Base-by-base conservation (phyloP, 139 green algal genomes). In the Auxenochlorella protothecoides region DNA sequence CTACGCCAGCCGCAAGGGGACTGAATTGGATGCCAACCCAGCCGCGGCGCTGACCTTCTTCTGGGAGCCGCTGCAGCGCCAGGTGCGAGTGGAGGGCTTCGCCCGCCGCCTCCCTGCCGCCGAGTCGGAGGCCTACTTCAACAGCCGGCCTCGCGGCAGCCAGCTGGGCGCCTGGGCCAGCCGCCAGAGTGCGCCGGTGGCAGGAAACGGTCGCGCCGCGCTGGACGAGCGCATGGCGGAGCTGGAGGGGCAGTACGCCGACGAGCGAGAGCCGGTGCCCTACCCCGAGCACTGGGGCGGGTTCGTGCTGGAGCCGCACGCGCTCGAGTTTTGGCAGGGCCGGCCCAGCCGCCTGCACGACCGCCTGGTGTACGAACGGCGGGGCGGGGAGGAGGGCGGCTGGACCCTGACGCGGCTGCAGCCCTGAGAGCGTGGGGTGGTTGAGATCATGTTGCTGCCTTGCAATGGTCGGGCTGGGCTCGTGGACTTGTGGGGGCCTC, bases 311-410 rank as follows among this genome's bases (percentile, higher is more conserved):
- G 72, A 77, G 5, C 92, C 92, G 4, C 66, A 73, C 0, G 13
- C 13, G 2, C 73, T 96, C 4, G 92, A 97, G 78, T 97, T 97
- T 68, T 97, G 92, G 92, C 88, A 97, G 78, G 91, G 91, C 6
- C 77, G 87, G 44, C 78, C 82, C 54, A 83, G 68, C 16, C 83
- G 92, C 12, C 78, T 97, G 74, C 92, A 97, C 71, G 92, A 97
- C 73, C 83, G 92, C 27, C 79, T 96, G 63, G 65, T 65, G 8
- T 95, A 87, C 74, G 71, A 53, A 27, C 61, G 70, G 8, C 16
- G 63, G 3, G 16, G 8, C 8, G 72, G 13, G 4, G 69, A 75
- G 54, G 64, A 27, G 11, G 55, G 54, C 8, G 68, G 75, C 16
- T 92, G 89, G 87, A 72, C 53, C 8, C 79, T 89, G 75, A 71